A percentile compares a stretch with the other conserved stretches of the same genome.
These are phyloP conservation scores for Populus davidiana DNA, from an alignment of 345 rosid genomes.

Conservation along the genomic window DNA sequence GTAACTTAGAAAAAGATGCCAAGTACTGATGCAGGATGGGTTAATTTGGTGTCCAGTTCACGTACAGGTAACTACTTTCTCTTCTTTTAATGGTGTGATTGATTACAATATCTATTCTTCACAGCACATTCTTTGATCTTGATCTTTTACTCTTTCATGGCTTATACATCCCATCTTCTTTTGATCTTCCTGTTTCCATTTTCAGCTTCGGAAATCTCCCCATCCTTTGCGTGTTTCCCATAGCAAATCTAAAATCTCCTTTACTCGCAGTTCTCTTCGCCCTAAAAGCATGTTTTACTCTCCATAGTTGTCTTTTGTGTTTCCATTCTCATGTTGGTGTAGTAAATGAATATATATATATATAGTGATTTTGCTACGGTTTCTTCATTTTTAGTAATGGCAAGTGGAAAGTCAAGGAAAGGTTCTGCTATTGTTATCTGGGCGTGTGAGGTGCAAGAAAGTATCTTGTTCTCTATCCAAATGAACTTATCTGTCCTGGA, in stretches of 20 bases:
- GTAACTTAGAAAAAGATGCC: not conserved
- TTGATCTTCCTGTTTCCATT: constrained; percentile 12
- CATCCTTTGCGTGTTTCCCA: not conserved
- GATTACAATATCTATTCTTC: not conserved
- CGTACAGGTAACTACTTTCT: not conserved
- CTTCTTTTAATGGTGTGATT: not conserved
- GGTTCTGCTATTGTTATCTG: not conserved
- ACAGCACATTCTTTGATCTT: not conserved
- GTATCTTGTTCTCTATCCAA: not conserved
- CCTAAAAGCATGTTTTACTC: not conserved
- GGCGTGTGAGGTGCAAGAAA: not conserved
- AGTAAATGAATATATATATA: not conserved
- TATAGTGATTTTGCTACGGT: not conserved
- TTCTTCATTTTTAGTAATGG: constrained; percentile 1
- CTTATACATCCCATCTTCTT: not conserved
- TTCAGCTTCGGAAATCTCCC: constrained; percentile 5
- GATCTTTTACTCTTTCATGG: constrained; percentile 5
- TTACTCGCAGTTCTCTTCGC: not conserved
- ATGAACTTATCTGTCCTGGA: not conserved
- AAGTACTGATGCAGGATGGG: not conserved
- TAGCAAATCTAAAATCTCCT: not conserved
- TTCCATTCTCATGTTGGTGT: not conserved
- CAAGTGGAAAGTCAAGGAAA: not conserved
- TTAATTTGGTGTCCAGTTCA: not conserved
- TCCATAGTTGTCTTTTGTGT: not conserved